A percentile compares a stretch with the other conserved stretches of the same genome.
Conservation (phyloP, 2,329 filamentous ascomycete genomes). For the Penicillium sp. region DNA sequence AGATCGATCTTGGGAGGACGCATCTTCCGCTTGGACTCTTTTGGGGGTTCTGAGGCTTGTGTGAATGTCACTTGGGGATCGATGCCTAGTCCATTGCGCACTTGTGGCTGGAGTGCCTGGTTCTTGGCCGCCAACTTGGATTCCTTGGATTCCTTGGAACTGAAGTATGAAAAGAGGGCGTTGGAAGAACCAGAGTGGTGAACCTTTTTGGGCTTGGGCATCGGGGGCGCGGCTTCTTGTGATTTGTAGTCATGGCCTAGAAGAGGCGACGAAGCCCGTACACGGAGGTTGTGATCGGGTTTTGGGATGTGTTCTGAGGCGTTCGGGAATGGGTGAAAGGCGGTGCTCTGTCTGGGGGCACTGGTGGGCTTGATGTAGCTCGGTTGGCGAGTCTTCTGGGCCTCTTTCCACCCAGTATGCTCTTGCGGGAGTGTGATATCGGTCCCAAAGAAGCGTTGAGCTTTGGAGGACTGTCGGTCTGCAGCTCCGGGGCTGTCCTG, state of each 20-base stretch:
- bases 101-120: conserved; percentile 18
- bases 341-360: conserved; percentile 26
- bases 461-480: conserved; percentile 32
- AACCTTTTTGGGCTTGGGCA: conserved; percentile 40
- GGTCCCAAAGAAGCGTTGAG: conserved; percentile 35
- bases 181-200: conserved; percentile 48
- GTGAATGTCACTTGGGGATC: conserved; percentile 26
- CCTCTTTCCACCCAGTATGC: conserved; percentile 24
- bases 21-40: conserved; percentile 41
- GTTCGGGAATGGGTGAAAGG: conserved; percentile 31
- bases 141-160: conserved; percentile 39
- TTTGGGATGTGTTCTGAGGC: conserved; percentile 17
- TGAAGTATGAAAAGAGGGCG: conserved; percentile 51
- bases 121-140: conserved; percentile 41
- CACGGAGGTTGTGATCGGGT: conserved; percentile 36
- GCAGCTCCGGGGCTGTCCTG: conserved; percentile 18
- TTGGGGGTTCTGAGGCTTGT: conserved; percentile 26
- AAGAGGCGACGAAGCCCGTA: conserved; percentile 50
- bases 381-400: conserved; percentile 32
- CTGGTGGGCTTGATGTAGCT: conserved; percentile 44
- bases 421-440: conserved; percentile 28
- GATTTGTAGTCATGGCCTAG: conserved; percentile 42
- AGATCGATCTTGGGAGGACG: conserved; percentile 45
- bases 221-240: conserved; percentile 27
- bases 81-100: conserved; percentile 19